These are phyloP conservation scores for Taphrina communis DNA, from an alignment of 1,139 yeast species.

Conservation along the genomic window DNA sequence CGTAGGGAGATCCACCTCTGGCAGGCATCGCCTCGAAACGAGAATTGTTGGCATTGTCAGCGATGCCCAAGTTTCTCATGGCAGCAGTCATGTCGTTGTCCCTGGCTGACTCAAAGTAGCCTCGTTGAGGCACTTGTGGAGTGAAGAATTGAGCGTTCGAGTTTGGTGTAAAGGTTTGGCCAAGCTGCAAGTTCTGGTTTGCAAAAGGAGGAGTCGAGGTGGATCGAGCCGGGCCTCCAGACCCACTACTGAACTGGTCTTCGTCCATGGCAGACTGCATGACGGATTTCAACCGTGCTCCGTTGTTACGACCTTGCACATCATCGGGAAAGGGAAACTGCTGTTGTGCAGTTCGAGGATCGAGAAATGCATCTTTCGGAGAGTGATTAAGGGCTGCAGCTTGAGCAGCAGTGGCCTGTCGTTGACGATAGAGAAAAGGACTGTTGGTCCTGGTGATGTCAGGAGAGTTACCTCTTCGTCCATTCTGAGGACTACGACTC, in stretches of 20 bases:
- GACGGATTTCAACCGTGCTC: constrained; percentile 34
- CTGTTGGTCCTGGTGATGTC: constrained; percentile 27
- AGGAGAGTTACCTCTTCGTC: constrained; percentile 35
- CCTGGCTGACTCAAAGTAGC: constrained; percentile 20
- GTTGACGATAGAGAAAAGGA: constrained; percentile 33
- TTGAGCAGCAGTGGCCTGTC: constrained; percentile 39
- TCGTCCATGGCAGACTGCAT: constrained; percentile 29
- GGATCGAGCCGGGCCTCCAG: constrained; percentile 32
- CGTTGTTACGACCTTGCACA: constrained; percentile 16
- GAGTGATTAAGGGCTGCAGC: constrained; percentile 35
- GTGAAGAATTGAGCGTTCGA: constrained; percentile 34
- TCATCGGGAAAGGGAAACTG: constrained; percentile 26
- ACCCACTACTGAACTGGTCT: constrained; percentile 22
- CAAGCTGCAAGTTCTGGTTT: constrained; percentile 1
- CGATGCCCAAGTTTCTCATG: constrained; percentile 19
- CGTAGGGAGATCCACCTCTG: constrained; percentile 27
- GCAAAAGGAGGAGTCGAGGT: constrained; percentile 38
- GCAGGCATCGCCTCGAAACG: constrained; percentile 12
- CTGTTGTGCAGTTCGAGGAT: constrained; percentile 21
- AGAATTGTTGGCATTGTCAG: constrained; percentile 8
- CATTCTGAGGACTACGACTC: constrained; percentile 37
- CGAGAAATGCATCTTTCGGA: constrained; percentile 34
- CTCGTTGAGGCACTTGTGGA: constrained; percentile 35
- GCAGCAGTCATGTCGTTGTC: constrained; percentile 28
- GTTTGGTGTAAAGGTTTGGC: constrained; percentile 23